Percentiles rank a stretch among this genome's conserved stretches.
Conservation (phyloP, 2,329 filamentous ascomycete species). For the Hypoxylon sp. region DNA sequence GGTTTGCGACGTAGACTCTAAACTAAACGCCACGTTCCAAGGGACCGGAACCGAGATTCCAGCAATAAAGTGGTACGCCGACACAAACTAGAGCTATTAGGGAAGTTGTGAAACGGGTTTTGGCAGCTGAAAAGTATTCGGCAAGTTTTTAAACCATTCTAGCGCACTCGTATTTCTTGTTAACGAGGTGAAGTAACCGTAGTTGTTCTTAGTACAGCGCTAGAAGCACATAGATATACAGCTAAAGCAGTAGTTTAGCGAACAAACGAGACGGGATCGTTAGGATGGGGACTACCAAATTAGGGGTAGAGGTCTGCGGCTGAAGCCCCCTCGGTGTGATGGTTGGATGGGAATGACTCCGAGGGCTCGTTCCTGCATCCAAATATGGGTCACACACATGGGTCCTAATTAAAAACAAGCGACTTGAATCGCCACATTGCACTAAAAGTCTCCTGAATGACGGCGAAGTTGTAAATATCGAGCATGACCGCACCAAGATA, state of each 20-base stretch:
- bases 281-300: slow-evolving; percentile 22
- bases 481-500: slow-evolving; percentile 14
- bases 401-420: slow-evolving; percentile 13
- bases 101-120: not conserved
- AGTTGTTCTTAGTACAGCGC: slow-evolving; percentile 6
- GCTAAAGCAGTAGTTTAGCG: slow-evolving; percentile 36
- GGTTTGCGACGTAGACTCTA: slow-evolving; percentile 20
- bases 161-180: slow-evolving; percentile 10
- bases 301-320: slow-evolving; percentile 31
- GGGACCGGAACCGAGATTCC: slow-evolving; percentile 9
- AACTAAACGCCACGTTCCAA: slow-evolving; percentile 25
- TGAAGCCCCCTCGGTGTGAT: slow-evolving; percentile 19
- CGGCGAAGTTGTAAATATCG: slow-evolving; percentile 4
- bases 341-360: slow-evolving; percentile 32
- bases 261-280: slow-evolving; percentile 30
- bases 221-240: slow-evolving; percentile 7
- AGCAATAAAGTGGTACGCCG: slow-evolving; percentile 12
- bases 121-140: slow-evolving; percentile 8
- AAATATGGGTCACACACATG: slow-evolving; percentile 20
- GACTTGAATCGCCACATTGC: slow-evolving; percentile 7
- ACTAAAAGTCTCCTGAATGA: not conserved
- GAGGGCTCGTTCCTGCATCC: slow-evolving; percentile 32
- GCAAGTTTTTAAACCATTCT: slow-evolving; percentile 8
- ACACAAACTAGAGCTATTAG: slow-evolving; percentile 6
- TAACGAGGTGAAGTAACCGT: slow-evolving; percentile 15